Percentiles rank a stretch among this genome's conserved stretches.
Conservation (phyloP, 1,139 yeast species). For the Debaryomyces psychrophilus region DNA sequence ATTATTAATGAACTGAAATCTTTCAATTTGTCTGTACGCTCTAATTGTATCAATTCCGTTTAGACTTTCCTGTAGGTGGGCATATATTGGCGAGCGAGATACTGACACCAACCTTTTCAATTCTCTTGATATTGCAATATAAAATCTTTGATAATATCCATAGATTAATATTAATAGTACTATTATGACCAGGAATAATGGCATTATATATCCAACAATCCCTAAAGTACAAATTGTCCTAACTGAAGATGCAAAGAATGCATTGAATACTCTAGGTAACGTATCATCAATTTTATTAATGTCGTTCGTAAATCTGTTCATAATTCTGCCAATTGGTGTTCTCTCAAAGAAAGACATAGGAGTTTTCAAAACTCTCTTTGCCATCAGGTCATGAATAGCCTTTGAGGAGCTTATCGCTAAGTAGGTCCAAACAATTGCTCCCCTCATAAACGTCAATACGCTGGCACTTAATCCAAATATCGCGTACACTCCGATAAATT, state of each 20-base stretch:
- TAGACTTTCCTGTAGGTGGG: conserved; percentile 64
- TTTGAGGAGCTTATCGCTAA: conserved; percentile 38
- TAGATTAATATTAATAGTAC: conserved; percentile 31
- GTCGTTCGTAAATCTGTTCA: conserved; percentile 45
- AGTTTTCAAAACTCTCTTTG: conserved; percentile 37
- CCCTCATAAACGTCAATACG: conserved; percentile 29
- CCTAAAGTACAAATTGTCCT: conserved; percentile 46
- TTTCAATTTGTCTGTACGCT: conserved; percentile 54
- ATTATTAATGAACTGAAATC: conserved; percentile 58
- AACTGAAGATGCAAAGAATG: conserved; percentile 42
- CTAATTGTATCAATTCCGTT: conserved; percentile 62
- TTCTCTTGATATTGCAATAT: conserved; percentile 43
- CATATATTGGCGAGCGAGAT: conserved; percentile 58
- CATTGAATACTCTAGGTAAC: conserved; percentile 21
- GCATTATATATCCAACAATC: conserved; percentile 29
- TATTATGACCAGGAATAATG: conserved; percentile 25
- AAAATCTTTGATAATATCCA: conserved; percentile 32
- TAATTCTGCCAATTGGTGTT: conserved; percentile 45
- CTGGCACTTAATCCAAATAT: conserved; percentile 28
- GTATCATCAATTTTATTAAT: conserved; percentile 32
- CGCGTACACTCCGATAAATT: conserved; percentile 28
- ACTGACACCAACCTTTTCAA: conserved; percentile 38
- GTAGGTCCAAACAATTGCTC: conserved; percentile 36
- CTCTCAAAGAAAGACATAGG: conserved; percentile 51
- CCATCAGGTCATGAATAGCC: conserved; percentile 43